phyloP scores from a whole-genome alignment of 73 alveolate species.

The Paramecium biaurelia region DNA sequence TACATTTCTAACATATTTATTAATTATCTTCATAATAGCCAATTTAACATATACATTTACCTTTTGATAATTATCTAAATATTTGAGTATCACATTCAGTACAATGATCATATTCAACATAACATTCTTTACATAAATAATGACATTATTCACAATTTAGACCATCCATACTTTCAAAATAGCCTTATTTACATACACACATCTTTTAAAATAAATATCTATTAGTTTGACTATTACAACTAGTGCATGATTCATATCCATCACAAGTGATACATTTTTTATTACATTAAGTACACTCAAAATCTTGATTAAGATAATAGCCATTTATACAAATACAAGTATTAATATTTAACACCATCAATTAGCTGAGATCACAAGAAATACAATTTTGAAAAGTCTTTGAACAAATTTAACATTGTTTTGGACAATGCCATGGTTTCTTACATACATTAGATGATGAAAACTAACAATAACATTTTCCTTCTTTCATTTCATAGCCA shows the following conservation, averaged over 20 bases:
- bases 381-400: not conserved
- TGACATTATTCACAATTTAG: not conserved
- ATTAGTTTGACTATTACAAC: not conserved
- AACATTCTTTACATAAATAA: not conserved
- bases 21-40: not conserved
- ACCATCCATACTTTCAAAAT: not conserved
- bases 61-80: not conserved
- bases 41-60: not conserved
- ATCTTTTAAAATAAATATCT: not conserved
- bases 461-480: not conserved
- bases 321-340: not conserved
- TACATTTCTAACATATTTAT: not conserved
- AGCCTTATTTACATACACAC: conserved; percentile 5
- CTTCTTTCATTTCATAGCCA: not conserved
- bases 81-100: not conserved
- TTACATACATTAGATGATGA: not conserved
- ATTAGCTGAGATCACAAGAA: not conserved
- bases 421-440: not conserved
- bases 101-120: not conserved
- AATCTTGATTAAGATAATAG: not conserved
- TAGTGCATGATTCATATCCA: not conserved
- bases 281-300: not conserved
- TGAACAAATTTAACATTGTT: not conserved
- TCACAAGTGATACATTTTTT: not conserved
- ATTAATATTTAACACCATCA: not conserved